These are phyloP conservation scores for Monilinia aucupariae DNA, from an alignment of 2,329 filamentous ascomycete species.

Conservation along the genomic window DNA sequence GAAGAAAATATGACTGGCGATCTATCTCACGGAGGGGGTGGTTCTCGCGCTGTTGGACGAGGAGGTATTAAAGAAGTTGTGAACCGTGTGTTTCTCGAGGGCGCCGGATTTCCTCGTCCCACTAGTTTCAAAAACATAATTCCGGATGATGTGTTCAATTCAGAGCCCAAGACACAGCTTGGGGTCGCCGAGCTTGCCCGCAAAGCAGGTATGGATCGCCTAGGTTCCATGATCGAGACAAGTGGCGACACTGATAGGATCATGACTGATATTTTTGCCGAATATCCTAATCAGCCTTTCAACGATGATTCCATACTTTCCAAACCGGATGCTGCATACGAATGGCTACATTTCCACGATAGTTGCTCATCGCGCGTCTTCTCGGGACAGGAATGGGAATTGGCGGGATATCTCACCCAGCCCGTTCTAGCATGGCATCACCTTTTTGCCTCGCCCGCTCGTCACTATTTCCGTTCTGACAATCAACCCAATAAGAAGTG, in stretches of 20 bases:
- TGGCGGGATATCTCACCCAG: slow-evolving; percentile 80
- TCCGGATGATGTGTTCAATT: slow-evolving; percentile 28
- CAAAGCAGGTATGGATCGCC: slow-evolving; percentile 63
- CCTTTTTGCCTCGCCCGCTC: slow-evolving; percentile 71
- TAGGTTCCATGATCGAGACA: slow-evolving; percentile 72
- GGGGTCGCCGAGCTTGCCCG: slow-evolving; percentile 70
- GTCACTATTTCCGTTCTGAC: slow-evolving; percentile 39
- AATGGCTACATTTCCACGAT: slow-evolving; percentile 95
- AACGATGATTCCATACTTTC: slow-evolving; percentile 89
- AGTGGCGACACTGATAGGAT: slow-evolving; percentile 75
- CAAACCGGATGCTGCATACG: slow-evolving; percentile 75
- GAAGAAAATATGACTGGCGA: slow-evolving; percentile 66
- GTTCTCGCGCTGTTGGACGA: slow-evolving; percentile 64
- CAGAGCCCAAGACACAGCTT: slow-evolving; percentile 50
- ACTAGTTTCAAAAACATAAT: slow-evolving; percentile 26
- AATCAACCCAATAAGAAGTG: slow-evolving; percentile 39
- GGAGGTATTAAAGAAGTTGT: slow-evolving; percentile 71
- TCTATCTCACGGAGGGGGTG: slow-evolving; percentile 64
- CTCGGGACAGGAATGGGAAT: slow-evolving; percentile 86
- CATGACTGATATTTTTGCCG: slow-evolving; percentile 75
- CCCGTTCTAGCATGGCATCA: slow-evolving; percentile 85
- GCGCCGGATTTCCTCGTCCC: slow-evolving; percentile 58
- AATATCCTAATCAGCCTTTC: slow-evolving; percentile 81
- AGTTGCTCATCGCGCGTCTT: slow-evolving; percentile 72
- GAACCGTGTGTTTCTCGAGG: slow-evolving; percentile 70